These are phyloP conservation scores for Eimeria tenella DNA, from an alignment of 169 alveolate species.

Conservation along the genomic window DNA sequence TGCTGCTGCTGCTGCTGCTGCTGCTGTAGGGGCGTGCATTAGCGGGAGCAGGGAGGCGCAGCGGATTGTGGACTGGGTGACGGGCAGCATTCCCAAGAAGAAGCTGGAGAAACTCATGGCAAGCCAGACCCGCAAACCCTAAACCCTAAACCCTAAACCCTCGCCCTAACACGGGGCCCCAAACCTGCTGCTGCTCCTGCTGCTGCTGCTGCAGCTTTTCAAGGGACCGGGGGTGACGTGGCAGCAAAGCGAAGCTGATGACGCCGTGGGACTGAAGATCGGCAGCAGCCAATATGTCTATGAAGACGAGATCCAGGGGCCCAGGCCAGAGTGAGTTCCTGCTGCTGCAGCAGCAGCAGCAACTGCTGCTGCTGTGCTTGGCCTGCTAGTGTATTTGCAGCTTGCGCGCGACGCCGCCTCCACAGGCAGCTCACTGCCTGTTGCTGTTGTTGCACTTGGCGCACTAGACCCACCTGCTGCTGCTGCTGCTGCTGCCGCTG, in stretches of 20 bases:
- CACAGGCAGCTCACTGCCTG: no score
- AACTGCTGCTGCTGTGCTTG: not conserved
- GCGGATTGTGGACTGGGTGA: slow-evolving; percentile 72
- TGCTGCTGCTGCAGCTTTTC: not conserved
- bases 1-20: not conserved
- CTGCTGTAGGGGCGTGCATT: slow-evolving; percentile 68
- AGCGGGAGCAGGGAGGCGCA: slow-evolving; percentile 73
- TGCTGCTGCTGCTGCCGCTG: not conserved
- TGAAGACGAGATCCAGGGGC: not conserved
- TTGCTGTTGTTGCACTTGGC: no score
- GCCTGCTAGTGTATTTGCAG: no score
- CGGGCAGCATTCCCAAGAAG: slow-evolving; percentile 34
- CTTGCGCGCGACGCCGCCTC: not conserved
- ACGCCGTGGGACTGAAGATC: no score
- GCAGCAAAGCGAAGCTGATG: no score
- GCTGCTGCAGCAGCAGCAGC: not conserved
- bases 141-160: not conserved
- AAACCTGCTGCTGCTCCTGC: not conserved
- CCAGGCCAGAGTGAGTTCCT: not conserved
- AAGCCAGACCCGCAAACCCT: not conserved
- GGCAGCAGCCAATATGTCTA: not conserved
- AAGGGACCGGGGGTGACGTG: no score
- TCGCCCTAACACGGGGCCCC: not conserved
- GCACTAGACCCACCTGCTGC: no score
- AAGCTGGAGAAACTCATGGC: not conserved